A percentile compares a stretch with the other conserved stretches of the same genome.
Evolutionary conservation across 805 yeast genomes (phyloP).

Genomic region (Wickerhamomyces sydowiorum): DNA sequence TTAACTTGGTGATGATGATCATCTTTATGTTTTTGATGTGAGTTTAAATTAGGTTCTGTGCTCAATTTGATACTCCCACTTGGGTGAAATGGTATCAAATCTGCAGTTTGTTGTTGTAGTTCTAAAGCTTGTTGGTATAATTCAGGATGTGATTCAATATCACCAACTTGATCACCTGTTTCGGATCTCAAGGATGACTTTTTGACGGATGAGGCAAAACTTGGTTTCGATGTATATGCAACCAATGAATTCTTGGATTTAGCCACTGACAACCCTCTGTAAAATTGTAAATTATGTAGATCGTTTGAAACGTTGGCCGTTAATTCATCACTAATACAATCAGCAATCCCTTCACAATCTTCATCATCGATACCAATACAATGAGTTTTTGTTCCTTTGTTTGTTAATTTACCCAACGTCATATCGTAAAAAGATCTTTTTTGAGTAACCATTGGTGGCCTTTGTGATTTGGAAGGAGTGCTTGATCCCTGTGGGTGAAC

Average conservation of each 20-base stretch:
- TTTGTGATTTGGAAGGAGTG: too few relatives aligned
- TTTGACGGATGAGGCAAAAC: too few relatives aligned
- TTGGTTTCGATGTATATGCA: conserved; percentile 16
- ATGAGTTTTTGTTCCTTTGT: background rate
- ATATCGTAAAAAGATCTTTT: conserved; percentile 10
- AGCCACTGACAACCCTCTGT: conserved; percentile 10
- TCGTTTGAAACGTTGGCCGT: conserved; percentile 19
- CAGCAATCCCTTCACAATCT: conserved; percentile 14
- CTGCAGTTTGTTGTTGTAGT: background rate
- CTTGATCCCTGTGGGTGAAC: background rate
- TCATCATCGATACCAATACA: conserved; percentile 18
- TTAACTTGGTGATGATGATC: conserved; percentile 78
- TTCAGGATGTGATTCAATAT: background rate
- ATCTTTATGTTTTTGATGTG: conserved; percentile 25
- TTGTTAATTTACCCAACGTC: conserved; percentile 7
- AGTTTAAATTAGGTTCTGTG: conserved; percentile 19
- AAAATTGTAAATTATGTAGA: conserved; percentile 20
- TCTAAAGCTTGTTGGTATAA: background rate
- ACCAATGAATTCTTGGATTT: conserved; percentile 13
- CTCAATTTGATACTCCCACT: conserved; percentile 13
- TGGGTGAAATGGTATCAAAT: background rate
- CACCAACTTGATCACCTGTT: too few relatives aligned
- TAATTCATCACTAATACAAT: conserved; percentile 12
- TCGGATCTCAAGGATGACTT: too few relatives aligned
- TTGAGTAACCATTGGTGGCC: background rate